These are phyloP conservation scores for Pythium coloratum DNA, from an alignment of 352 stramenopile species.

Conservation along the genomic window DNA sequence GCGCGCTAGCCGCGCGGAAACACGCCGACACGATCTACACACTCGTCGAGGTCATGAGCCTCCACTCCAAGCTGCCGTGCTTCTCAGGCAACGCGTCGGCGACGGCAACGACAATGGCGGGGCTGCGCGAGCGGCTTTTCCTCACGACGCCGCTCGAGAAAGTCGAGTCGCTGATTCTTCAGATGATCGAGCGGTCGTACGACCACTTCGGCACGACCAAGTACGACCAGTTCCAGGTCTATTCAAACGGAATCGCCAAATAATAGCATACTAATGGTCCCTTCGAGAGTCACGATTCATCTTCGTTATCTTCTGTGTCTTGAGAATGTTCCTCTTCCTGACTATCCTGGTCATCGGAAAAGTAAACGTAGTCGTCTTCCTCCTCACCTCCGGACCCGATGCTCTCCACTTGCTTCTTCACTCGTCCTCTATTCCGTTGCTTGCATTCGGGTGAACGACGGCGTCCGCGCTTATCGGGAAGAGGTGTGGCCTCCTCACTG, in stretches of 20 bases:
- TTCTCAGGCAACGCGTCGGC: constrained; percentile 42
- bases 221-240: constrained; percentile 95
- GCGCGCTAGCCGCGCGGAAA: constrained; percentile 90
- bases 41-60: constrained; percentile 94
- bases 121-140: constrained; percentile 68
- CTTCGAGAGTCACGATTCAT: neutral
- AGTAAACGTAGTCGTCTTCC: constrained; percentile 29
- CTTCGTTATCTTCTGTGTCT: neutral
- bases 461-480: neutral
- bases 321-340: neutral
- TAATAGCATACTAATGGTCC: constrained; percentile 10
- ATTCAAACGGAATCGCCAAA: constrained; percentile 90
- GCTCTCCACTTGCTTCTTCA: neutral
- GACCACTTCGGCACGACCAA: constrained; percentile 95
- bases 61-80: constrained; percentile 76
- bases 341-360: constrained; percentile 15
- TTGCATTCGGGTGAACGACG: neutral
- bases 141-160: constrained; percentile 65
- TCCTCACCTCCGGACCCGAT: neutral
- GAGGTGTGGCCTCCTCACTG: neutral
- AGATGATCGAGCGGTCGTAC: constrained; percentile 93
- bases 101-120: constrained; percentile 32
- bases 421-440: neutral
- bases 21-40: constrained; percentile 94
- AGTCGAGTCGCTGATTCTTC: constrained; percentile 70